Conservation (phyloP, 148 eudicot species). For the Camellia granthamiana region DNA sequence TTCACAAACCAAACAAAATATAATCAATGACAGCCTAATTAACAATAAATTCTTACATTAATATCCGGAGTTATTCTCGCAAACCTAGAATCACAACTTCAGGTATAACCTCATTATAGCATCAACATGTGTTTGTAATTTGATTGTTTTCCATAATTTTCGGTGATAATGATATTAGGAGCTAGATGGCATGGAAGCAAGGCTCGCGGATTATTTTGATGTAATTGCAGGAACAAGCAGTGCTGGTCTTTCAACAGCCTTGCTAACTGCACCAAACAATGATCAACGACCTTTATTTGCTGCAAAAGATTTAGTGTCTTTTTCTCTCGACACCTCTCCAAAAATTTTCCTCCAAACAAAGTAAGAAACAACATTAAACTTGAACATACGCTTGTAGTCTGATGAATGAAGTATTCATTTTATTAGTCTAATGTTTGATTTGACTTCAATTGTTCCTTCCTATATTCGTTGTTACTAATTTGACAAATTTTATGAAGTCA, state of each 20-base stretch:
- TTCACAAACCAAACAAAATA: too few relatives aligned
- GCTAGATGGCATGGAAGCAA: conserved; percentile 45
- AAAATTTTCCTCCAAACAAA: conserved; percentile 35
- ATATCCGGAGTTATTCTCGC: conserved; percentile 50
- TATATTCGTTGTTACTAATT: too few relatives aligned
- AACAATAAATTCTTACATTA: too few relatives aligned
- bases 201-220: conserved; percentile 58
- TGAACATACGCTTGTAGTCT: too few relatives aligned
- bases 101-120: too few relatives aligned
- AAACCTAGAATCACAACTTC: conserved; percentile 39
- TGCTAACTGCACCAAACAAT: conserved; percentile 49
- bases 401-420: too few relatives aligned
- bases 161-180: conserved; percentile 15
- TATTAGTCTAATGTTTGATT: too few relatives aligned
- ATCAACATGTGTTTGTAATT: not conserved
- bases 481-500: too few relatives aligned
- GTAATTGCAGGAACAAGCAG: conserved; percentile 65
- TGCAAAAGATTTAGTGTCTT: conserved; percentile 51
- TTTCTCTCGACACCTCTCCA: conserved; percentile 47
- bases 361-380: too few relatives aligned
- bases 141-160: not conserved
- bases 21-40: too few relatives aligned
- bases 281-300: conserved; percentile 38
- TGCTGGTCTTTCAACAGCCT: conserved; percentile 50
- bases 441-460: too few relatives aligned